Evolutionary conservation across 1,139 yeast species (phyloP).

Genomic region (Suhomyces anneliseae): DNA sequence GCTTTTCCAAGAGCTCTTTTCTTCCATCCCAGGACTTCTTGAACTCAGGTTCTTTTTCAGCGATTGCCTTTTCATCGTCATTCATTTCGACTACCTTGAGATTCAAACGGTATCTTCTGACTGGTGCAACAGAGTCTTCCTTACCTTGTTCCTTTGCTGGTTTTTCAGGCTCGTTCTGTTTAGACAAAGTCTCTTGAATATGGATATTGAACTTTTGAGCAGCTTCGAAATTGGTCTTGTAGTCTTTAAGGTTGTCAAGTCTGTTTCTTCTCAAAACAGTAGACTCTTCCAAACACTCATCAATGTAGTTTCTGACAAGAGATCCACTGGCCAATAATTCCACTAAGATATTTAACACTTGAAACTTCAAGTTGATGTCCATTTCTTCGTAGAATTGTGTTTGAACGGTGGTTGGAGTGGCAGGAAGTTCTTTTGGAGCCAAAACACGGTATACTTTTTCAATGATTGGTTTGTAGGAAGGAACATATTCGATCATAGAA

Average conservation of each 20-base stretch:
- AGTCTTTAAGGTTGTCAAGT: constrained; percentile 65
- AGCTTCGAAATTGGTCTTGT: constrained; percentile 49
- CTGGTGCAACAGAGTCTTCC: constrained; percentile 6
- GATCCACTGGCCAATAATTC: constrained; percentile 59
- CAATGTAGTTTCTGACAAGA: constrained; percentile 63
- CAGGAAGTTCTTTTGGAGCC: constrained; percentile 56
- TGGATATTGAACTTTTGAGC: constrained; percentile 48
- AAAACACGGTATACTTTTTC: constrained; percentile 47
- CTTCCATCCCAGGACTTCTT: constrained; percentile 44
- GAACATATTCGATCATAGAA: constrained; percentile 58
- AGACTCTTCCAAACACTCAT: constrained; percentile 65
- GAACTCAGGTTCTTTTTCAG: constrained; percentile 48
- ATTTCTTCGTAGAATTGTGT: constrained; percentile 51
- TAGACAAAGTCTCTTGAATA: constrained; percentile 28
- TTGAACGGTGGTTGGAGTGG: constrained; percentile 51
- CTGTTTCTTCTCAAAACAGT: constrained; percentile 66
- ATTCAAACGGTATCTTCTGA: constrained; percentile 32
- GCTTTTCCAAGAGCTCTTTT: constrained; percentile 36
- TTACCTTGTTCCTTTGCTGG: not conserved
- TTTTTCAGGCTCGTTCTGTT: constrained; percentile 7
- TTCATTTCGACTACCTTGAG: constrained; percentile 43
- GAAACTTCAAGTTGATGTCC: constrained; percentile 50
- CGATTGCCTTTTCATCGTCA: constrained; percentile 49
- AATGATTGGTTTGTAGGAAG: constrained; percentile 51
- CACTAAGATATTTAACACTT: constrained; percentile 55